Conservation (phyloP, 805 yeast species). For the Suhomyces xylopsoci region DNA sequence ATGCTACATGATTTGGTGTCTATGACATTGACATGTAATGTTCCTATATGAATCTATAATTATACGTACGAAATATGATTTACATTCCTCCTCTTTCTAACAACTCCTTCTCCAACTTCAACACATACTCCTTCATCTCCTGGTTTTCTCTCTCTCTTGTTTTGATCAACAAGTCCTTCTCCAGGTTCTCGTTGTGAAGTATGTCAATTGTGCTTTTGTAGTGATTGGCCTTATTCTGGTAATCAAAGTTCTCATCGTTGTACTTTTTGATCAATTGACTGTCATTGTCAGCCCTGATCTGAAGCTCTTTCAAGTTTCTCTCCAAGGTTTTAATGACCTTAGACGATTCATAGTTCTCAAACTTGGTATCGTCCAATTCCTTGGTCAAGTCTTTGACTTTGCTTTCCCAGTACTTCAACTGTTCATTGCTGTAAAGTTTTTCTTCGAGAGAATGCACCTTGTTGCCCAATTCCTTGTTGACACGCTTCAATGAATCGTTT, state of each 20-base stretch:
- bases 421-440: slow-evolving; percentile 48
- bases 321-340: slow-evolving; percentile 50
- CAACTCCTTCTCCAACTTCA: slow-evolving; percentile 55
- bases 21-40: neutral
- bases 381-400: slow-evolving; percentile 53
- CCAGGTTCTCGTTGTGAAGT: slow-evolving; percentile 35
- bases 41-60: neutral
- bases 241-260: slow-evolving; percentile 56
- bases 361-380: slow-evolving; percentile 46
- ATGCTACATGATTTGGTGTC: neutral
- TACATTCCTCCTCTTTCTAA: slow-evolving; percentile 39
- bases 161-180: slow-evolving; percentile 43
- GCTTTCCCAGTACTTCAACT: slow-evolving; percentile 58
- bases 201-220: slow-evolving; percentile 38
- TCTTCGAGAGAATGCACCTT: slow-evolving; percentile 47
- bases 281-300: slow-evolving; percentile 51
- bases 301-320: slow-evolving; percentile 52
- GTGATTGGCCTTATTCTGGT: slow-evolving; percentile 48
- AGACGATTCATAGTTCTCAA: slow-evolving; percentile 48
- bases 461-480: slow-evolving; percentile 47
- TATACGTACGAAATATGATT: neutral
- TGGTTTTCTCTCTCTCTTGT: slow-evolving; percentile 56
- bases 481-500: slow-evolving; percentile 58
- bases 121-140: slow-evolving; percentile 51
- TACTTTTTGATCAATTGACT: slow-evolving; percentile 47